Conservation (phyloP, 192 early-diverging fungal species). For the Geosiphon pyriformis region DNA sequence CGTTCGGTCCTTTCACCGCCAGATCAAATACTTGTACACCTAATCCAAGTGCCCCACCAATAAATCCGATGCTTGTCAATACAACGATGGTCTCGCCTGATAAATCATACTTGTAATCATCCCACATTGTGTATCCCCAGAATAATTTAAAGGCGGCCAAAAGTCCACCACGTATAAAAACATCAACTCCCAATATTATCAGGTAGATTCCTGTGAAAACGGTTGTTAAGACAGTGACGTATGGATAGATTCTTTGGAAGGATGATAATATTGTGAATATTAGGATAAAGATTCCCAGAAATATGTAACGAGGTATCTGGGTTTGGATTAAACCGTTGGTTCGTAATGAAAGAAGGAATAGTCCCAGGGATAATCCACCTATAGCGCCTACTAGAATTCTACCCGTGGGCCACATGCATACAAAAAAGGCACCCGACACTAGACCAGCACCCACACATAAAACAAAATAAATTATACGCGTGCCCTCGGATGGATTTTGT, state of each 20-base stretch:
- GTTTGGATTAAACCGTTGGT: constrained; percentile 13
- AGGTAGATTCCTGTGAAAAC: constrained; percentile 6
- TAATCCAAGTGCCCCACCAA: constrained; percentile 5
- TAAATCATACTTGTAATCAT: constrained; percentile 11
- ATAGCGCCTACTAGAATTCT: constrained; percentile 15
- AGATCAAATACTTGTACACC: constrained; percentile 15
- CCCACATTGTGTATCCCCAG: constrained; percentile 9
- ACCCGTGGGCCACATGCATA: constrained; percentile 18
- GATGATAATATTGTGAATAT: neutral
- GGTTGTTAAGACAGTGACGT: constrained; percentile 15
- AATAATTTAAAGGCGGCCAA: constrained; percentile 16
- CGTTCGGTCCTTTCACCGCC: too few relatives aligned
- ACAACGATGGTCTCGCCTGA: neutral
- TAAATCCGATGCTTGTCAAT: neutral
- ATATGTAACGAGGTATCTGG: constrained; percentile 6
- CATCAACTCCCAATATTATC: constrained; percentile 9
- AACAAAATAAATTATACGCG: constrained; percentile 18
- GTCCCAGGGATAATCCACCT: constrained; percentile 5
- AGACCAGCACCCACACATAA: neutral
- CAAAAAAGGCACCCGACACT: constrained; percentile 10
- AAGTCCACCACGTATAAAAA: constrained; percentile 3
- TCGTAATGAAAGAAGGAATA: neutral
- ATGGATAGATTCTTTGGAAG: constrained; percentile 1
- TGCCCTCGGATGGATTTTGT: neutral
- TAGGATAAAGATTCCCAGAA: constrained; percentile 2